Conservation (phyloP, 1,139 yeast genomes). For the Debaryomycetaceae sp. region DNA sequence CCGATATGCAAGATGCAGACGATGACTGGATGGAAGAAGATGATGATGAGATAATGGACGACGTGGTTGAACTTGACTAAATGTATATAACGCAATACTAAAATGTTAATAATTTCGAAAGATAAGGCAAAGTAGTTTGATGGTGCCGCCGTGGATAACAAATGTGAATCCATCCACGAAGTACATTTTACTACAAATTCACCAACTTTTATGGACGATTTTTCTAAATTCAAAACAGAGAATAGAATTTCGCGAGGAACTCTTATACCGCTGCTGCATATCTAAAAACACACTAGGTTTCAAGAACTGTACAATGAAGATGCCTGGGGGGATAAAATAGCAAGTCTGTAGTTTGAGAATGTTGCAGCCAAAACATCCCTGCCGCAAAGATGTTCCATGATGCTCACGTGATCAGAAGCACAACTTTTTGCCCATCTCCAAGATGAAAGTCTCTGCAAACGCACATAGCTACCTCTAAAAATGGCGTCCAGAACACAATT, state of each 20-base stretch:
- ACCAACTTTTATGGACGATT: background rate
- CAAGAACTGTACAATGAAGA: too few relatives aligned
- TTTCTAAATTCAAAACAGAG: slow-evolving; percentile 1
- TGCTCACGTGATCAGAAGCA: too few relatives aligned
- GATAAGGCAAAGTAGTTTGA: background rate
- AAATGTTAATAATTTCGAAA: slow-evolving; percentile 1
- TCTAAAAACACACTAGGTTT: too few relatives aligned
- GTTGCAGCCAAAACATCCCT: background rate
- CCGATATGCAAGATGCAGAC: slow-evolving; percentile 44
- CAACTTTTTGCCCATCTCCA: too few relatives aligned
- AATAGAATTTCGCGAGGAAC: slow-evolving; percentile 1
- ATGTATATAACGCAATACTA: background rate
- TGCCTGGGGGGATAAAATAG: too few relatives aligned
- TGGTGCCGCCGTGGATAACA: background rate
- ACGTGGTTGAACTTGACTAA: slow-evolving; percentile 5
- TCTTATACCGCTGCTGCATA: too few relatives aligned
- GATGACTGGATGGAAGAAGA: slow-evolving; percentile 46
- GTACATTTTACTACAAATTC: background rate
- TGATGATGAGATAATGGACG: slow-evolving; percentile 47
- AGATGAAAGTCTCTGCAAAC: too few relatives aligned
- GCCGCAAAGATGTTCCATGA: background rate
- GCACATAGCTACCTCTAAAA: background rate
- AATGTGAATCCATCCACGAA: background rate
- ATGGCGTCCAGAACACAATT: slow-evolving; percentile 56
- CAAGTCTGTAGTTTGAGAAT: too few relatives aligned